Percentiles rank a stretch among this genome's conserved stretches.
Evolutionary conservation across 768 basidiomycete species (phyloP).

Genomic region (Thelephora ganbajun): DNA sequence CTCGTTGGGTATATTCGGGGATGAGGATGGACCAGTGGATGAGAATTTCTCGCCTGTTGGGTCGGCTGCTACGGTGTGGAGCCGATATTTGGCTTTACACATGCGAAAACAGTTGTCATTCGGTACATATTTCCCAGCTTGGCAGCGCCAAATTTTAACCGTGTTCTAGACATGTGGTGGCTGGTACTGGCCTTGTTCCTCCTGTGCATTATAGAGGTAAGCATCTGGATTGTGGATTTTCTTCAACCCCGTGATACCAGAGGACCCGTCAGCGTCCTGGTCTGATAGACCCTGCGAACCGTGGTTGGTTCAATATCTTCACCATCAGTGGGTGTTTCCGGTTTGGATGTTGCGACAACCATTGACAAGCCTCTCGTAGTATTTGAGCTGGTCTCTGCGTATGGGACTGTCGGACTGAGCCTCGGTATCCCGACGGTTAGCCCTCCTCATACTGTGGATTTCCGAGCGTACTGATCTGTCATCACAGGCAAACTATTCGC

Average conservation of each 20-base stretch:
- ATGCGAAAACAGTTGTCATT: constrained; percentile 84
- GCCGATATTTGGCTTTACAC: constrained; percentile 69
- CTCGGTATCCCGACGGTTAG: constrained; percentile 74
- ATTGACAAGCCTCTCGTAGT: constrained; percentile 24
- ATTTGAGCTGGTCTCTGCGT: constrained; percentile 81
- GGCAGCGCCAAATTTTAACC: background rate
- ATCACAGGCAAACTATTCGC: constrained; percentile 60
- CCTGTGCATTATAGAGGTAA: constrained; percentile 86
- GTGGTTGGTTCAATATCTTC: constrained; percentile 77
- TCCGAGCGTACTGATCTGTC: constrained; percentile 4
- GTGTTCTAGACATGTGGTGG: constrained; percentile 85
- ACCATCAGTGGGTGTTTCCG: constrained; percentile 38
- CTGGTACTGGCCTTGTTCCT: constrained; percentile 72
- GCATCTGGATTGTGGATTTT: constrained; percentile 7
- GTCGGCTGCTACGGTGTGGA: constrained; percentile 51
- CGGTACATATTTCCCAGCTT: constrained; percentile 29
- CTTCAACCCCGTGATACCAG: background rate
- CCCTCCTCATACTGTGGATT: constrained; percentile 1
- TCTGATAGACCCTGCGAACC: constrained; percentile 36
- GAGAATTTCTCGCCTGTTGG: constrained; percentile 29
- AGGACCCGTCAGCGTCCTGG: constrained; percentile 33
- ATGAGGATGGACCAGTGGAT: constrained; percentile 19
- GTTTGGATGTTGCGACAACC: background rate
- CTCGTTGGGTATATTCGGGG: constrained; percentile 68
- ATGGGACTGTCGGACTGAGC: constrained; percentile 82